Conservation (phyloP, 345 rosid genomes). For the Populus davidiana region DNA sequence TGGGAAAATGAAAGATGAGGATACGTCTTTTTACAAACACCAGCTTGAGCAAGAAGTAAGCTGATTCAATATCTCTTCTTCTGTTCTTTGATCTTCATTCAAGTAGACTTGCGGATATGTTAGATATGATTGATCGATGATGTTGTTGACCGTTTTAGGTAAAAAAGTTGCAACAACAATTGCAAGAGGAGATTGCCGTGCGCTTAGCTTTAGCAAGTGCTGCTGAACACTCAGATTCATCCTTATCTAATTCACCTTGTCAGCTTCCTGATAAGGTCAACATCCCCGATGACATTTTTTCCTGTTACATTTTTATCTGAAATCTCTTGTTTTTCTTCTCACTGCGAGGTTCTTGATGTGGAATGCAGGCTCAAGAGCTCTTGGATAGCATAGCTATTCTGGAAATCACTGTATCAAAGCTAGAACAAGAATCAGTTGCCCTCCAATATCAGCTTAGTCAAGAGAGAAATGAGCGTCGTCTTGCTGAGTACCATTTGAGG, state of each 20-base stretch:
- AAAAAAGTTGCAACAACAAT: slow-evolving; percentile 56
- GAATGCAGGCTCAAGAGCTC: slow-evolving; percentile 68
- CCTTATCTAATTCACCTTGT: slow-evolving; percentile 47
- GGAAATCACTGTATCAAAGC: slow-evolving; percentile 70
- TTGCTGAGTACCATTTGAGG: slow-evolving; percentile 53
- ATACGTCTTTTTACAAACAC: slow-evolving; percentile 45
- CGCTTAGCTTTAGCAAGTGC: slow-evolving; percentile 65
- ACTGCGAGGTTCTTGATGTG: slow-evolving; percentile 8
- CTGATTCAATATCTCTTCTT: slow-evolving; percentile 7
- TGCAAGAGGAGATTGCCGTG: slow-evolving; percentile 72
- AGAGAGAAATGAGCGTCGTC: slow-evolving; percentile 75
- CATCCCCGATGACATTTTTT: slow-evolving; percentile 2
- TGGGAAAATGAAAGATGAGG: slow-evolving; percentile 42
- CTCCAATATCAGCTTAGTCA: slow-evolving; percentile 71
- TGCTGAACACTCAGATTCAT: slow-evolving; percentile 54
- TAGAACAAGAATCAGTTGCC: slow-evolving; percentile 65
- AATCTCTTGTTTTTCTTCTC: slow-evolving; percentile 1
- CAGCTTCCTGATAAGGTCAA: slow-evolving; percentile 70
- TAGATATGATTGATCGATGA: background rate
- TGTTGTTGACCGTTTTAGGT: slow-evolving; percentile 43
- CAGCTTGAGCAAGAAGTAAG: slow-evolving; percentile 93
- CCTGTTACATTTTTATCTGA: background rate
- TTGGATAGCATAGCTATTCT: slow-evolving; percentile 64
- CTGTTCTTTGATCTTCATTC: background rate
- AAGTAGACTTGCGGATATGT: background rate